phyloP scores from a whole-genome alignment of 768 basidiomycete genomes.

The Boletus pseudo-olivaceus region DNA sequence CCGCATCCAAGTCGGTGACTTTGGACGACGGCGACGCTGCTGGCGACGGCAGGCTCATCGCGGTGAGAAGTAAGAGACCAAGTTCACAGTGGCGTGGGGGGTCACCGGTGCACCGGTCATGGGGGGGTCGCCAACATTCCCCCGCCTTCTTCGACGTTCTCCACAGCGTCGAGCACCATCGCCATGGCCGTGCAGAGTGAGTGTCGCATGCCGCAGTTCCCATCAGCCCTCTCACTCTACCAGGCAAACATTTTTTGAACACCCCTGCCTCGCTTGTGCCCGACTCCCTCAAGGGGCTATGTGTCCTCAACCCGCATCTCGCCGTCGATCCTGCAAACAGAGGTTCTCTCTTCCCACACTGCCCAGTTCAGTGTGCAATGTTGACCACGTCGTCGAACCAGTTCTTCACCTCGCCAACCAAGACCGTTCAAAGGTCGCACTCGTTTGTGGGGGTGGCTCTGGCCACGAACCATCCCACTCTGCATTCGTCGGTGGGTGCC shows the following conservation, averaged over 20 bases:
- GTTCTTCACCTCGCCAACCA: constrained; percentile 60
- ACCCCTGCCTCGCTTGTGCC: constrained; percentile 64
- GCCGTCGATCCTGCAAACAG: constrained; percentile 67
- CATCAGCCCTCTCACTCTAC: not conserved
- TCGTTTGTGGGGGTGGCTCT: constrained; percentile 81
- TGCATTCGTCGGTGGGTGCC: constrained; percentile 73
- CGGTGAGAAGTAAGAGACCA: constrained; percentile 10
- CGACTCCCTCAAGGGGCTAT: constrained; percentile 75
- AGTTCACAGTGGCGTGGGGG: not conserved
- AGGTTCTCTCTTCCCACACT: constrained; percentile 40
- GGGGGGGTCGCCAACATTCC: constrained; percentile 12
- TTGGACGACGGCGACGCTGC: constrained; percentile 43
- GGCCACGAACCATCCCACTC: constrained; percentile 93
- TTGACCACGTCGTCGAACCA: constrained; percentile 21
- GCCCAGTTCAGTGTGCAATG: too few relatives aligned
- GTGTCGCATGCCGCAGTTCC: not conserved
- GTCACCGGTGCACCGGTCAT: not conserved
- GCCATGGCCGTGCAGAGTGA: not conserved
- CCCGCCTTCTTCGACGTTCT: not conserved
- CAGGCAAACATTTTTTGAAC: constrained; percentile 76
- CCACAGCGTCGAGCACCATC: not conserved
- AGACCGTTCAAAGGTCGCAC: constrained; percentile 64
- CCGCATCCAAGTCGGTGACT: constrained; percentile 34
- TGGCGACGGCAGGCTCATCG: constrained; percentile 44
- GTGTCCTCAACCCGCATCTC: constrained; percentile 66